Conservation (phyloP, 2,329 filamentous ascomycete species). For the Verticillium nubilum region DNA sequence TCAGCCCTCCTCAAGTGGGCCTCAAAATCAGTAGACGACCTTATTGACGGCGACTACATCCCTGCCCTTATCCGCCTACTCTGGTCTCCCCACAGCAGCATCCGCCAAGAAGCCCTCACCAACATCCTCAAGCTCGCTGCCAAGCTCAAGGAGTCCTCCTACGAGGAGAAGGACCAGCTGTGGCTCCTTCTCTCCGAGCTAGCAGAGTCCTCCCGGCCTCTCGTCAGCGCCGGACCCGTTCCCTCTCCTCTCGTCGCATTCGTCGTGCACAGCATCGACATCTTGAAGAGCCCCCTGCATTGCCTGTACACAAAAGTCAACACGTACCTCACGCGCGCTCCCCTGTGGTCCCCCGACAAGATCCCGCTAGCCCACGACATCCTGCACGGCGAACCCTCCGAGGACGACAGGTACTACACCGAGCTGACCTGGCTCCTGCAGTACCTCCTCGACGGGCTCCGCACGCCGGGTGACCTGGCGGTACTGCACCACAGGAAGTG, state of each 20-base stretch:
- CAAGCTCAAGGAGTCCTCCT: conserved; percentile 61
- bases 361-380: conserved; percentile 65
- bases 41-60: conserved; percentile 72
- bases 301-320: conserved; percentile 84
- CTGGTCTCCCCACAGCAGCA: conserved; percentile 66
- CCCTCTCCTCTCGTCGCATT: conserved; percentile 75
- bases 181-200: conserved; percentile 78
- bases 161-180: conserved; percentile 71
- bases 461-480: conserved; percentile 52
- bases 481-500: conserved; percentile 58
- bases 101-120: conserved; percentile 71
- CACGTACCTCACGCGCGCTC: conserved; percentile 71
- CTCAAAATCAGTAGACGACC: conserved; percentile 70
- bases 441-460: conserved; percentile 64
- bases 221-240: conserved; percentile 52
- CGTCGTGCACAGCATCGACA: conserved; percentile 61
- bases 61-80: conserved; percentile 68
- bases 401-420: conserved; percentile 67
- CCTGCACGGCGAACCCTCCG: conserved; percentile 59
- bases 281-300: conserved; percentile 73
- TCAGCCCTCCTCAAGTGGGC: conserved; percentile 59
- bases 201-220: conserved; percentile 61
- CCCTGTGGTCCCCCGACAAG: conserved; percentile 68
- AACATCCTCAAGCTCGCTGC: conserved; percentile 61
- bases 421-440: conserved; percentile 71